phyloP scores from a whole-genome alignment of 1,284 basidiomycete species.

The Boletus mariae region DNA sequence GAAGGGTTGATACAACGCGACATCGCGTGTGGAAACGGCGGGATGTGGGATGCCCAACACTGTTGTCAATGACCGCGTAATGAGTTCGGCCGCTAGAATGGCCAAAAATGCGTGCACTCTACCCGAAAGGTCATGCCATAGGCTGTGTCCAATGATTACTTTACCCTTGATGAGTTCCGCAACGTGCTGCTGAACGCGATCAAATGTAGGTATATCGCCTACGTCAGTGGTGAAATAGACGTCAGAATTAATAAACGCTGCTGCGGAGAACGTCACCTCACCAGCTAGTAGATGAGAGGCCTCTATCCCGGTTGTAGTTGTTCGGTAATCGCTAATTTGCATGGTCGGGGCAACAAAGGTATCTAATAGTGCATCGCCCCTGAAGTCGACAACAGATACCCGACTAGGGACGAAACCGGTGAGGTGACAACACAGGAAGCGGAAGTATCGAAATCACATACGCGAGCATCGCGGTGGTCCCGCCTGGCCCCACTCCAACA shows the following conservation, averaged over 20 bases:
- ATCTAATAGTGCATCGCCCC: constrained; percentile 55
- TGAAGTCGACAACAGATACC: constrained; percentile 61
- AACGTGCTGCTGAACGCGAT: constrained; percentile 58
- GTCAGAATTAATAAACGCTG: constrained; percentile 3
- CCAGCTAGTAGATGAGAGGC: constrained; percentile 49
- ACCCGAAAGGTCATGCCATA: constrained; percentile 80
- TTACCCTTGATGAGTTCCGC: constrained; percentile 62
- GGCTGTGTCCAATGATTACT: constrained; percentile 66
- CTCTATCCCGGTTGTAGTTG: constrained; percentile 66
- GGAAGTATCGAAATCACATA: constrained; percentile 36
- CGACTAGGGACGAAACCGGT: constrained; percentile 39
- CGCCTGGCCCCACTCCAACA: constrained; percentile 73
- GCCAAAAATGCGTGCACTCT: constrained; percentile 18
- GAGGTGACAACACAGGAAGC: constrained; percentile 12
- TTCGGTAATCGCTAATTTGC: constrained; percentile 71
- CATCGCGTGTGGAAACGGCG: constrained; percentile 76
- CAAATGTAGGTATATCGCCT: constrained; percentile 42
- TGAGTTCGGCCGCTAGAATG: constrained; percentile 13
- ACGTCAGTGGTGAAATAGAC: constrained; percentile 2
- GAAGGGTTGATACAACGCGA: constrained; percentile 77
- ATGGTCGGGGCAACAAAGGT: constrained; percentile 65
- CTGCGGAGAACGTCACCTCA: constrained; percentile 28
- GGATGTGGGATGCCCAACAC: constrained; percentile 80
- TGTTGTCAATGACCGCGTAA: constrained; percentile 25
- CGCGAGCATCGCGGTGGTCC: constrained; percentile 75